These are phyloP conservation scores for Penicillium digitatum DNA, from an alignment of 2,329 filamentous ascomycete species.

Conservation along the genomic window DNA sequence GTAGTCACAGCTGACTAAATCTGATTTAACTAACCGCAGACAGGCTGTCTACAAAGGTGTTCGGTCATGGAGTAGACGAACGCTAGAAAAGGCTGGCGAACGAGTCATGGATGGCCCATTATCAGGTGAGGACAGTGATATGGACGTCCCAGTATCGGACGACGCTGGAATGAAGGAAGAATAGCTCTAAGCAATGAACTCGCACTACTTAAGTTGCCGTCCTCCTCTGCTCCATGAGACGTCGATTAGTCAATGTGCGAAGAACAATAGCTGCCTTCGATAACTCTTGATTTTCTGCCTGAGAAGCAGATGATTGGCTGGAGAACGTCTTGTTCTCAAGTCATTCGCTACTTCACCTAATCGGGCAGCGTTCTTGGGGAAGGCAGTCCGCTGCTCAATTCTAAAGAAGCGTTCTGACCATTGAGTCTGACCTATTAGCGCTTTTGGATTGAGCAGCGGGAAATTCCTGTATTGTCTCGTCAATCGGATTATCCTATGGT, in stretches of 20 bases:
- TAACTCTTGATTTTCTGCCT: conserved; percentile 30
- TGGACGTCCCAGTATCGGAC: not conserved
- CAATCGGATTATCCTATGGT: not conserved
- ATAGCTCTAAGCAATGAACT: conserved; percentile 27
- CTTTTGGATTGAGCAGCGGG: conserved; percentile 32
- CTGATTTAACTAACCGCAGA: conserved; percentile 20
- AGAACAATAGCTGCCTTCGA: conserved; percentile 54
- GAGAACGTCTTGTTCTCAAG: conserved; percentile 35
- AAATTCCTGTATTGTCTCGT: conserved; percentile 19
- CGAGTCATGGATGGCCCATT: conserved; percentile 69
- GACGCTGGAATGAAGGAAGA: conserved; percentile 42
- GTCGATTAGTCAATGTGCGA: conserved; percentile 97
- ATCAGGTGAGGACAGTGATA: conserved; percentile 55
- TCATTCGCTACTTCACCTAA: conserved; percentile 22
- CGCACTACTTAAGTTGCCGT: conserved; percentile 98
- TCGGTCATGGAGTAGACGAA: conserved; percentile 64
- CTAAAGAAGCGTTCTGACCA: conserved; percentile 16
- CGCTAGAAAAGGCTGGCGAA: conserved; percentile 74
- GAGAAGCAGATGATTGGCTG: conserved; percentile 23
- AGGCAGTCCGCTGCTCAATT: conserved; percentile 30
- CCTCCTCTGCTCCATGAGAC: conserved; percentile 69
- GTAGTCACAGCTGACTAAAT: not conserved
- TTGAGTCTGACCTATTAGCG: conserved; percentile 13
- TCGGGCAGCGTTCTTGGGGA: conserved; percentile 27
- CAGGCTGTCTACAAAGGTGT: conserved; percentile 80